Evolutionary conservation across 371 early-diverging fungal species (phyloP), one percentile per base, ranked within the genome.

Genomic region (Circinella minor): DNA sequence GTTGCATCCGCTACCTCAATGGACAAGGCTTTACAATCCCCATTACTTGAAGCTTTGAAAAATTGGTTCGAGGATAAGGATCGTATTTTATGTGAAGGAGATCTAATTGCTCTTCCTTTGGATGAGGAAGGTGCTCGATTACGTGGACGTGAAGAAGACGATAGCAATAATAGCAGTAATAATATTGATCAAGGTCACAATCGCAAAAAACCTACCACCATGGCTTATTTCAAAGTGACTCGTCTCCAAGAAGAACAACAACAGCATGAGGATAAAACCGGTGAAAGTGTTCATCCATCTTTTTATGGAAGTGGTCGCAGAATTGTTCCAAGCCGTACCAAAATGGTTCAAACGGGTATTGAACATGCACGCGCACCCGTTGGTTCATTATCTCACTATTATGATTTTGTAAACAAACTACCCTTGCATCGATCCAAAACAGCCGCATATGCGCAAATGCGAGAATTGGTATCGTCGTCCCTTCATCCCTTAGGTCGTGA

Each of bases 1-100:
- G 82, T 95, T 3, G 91, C 95, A 0, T 91, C 94, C 4, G 90
- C 92, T 4, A 69, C 87, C 5, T 89, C 92, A 0, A 90, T 89
- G 67, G 91, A 93, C 68, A 90, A 89, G 68, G 81, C 86, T 10
- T 62, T 92, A 6, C 90, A 94, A 70, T 76, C 81, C 0, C 83
- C 86, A 3, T 84, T 87, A 47, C 71, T 93, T 34, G 88, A 88
- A 36, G 89, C 89, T 3, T 73, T 93, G 36, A 88, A 88, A 70
- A 71, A 76, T 10, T 91, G 91, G 92, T 92, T 94, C 66, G 88
- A 86, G 69, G 83, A 76, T 36, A 82, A 82, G n/a, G 84, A 89
- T 47, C 82, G 93, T 13, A 86, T 93, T 4, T 90, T 94, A 17
- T 86, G 91, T 67, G 82, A 91, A 51, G 92, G 89, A 1, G 94